Base-by-base conservation (phyloP, 2,329 filamentous ascomycete genomes). In the Blastomyces percursus region DNA sequence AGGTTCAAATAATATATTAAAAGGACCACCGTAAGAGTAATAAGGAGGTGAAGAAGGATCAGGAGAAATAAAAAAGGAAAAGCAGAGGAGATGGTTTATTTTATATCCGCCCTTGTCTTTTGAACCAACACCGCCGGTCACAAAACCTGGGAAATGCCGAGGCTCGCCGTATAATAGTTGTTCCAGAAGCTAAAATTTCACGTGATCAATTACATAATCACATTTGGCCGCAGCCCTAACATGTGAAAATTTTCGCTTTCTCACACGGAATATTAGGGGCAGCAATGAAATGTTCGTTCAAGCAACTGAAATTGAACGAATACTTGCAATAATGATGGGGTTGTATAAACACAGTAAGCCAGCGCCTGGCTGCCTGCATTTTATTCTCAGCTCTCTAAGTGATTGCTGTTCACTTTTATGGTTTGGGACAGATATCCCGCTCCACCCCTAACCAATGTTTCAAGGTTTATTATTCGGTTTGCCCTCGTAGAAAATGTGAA, bases 121-220 rank as follows among this genome's bases (percentile, higher is more conserved):
- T 6, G n/a, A n/a, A n/a, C n/a, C n/a, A n/a, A n/a, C n/a, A n/a
- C n/a, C n/a, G n/a, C n/a, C n/a, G 6, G 21, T 27, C 60, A 35
- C 48, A 55, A 69, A 32, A 32, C 4, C 32, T 35, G 6, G 32
- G 8, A 70, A 67, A 65, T 70, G 67, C 73, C 73, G 73, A 74
- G 73, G 73, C 68, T 64, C 60, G 46, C 60, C 64, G 67, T 61
- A 67, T 62, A n/a, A 69, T 67, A 50, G 50, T 68, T 71, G 52
- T 67, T 69, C 69, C 68, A 59, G 11, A 7, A 1, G 8, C 1
- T 7, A 2, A n/a, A 50, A 40, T 60, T 9, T 0, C 56, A 59
- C 56, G 56, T 59, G 56, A 59, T 24, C 48, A 30, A 2, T 51
- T 1, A 51, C n/a, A 19, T 21, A 50, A 21, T 50, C 21, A 55